Conservation (phyloP, 1,284 basidiomycete species). For the Pseudozyma tsukubaensis region DNA sequence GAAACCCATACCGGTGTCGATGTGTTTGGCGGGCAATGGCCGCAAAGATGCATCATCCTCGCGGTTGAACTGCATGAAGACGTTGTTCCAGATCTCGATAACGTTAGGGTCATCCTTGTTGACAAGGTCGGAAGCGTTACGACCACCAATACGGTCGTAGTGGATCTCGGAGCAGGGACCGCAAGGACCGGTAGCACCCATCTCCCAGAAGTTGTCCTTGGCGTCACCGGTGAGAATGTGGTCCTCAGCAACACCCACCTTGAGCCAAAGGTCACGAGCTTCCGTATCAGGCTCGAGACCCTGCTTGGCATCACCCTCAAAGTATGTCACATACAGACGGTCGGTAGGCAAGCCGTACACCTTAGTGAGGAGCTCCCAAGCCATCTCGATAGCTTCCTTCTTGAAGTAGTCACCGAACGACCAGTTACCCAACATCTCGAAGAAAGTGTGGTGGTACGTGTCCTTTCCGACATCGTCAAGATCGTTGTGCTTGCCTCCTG, state of each 20-base stretch:
- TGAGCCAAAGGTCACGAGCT: conserved; percentile 83
- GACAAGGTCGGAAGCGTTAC: conserved; percentile 90
- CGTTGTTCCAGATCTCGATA: conserved; percentile 99
- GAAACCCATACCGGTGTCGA: conserved; percentile 99
- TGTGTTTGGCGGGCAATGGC: conserved; percentile 88
- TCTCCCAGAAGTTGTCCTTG: conserved; percentile 99
- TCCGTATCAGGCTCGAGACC: conserved; percentile 91
- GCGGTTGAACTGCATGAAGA: conserved; percentile 98
- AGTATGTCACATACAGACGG: conserved; percentile 95
- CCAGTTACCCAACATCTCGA: conserved; percentile 99
- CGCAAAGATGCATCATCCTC: conserved; percentile 86
- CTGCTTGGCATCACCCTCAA: conserved; percentile 88
- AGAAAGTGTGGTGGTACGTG: conserved; percentile 94
- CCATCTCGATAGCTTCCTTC: conserved; percentile 91
- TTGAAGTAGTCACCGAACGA: conserved; percentile 99
- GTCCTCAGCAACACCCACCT: conserved; percentile 85
- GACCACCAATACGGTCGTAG: conserved; percentile 92
- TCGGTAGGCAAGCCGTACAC: conserved; percentile 90
- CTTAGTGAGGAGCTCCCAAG: conserved; percentile 92
- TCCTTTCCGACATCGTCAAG: conserved; percentile 98
- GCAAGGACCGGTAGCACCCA: conserved; percentile 97
- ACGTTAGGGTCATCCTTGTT: conserved; percentile 96
- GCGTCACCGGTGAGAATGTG: conserved; percentile 94
- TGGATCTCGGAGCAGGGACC: conserved; percentile 98
- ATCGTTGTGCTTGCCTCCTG: conserved; percentile 98